These are phyloP conservation scores for Nigrospora osmanthi DNA, from an alignment of 2,329 filamentous ascomycete species.

Conservation along the genomic window DNA sequence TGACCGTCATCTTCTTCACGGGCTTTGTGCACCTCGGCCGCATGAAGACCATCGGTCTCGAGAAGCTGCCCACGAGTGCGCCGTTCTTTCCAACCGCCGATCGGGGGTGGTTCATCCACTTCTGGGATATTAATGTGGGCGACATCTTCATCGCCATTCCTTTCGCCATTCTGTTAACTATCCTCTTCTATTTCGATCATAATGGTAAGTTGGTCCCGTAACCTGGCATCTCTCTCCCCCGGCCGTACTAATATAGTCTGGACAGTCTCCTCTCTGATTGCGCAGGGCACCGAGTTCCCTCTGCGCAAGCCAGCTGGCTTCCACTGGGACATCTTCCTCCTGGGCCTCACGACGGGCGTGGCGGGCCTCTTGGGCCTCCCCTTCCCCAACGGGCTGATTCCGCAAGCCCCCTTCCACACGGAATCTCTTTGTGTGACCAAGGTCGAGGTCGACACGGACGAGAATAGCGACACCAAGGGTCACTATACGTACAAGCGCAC, in stretches of 20 bases:
- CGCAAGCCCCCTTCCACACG: constrained; percentile 78
- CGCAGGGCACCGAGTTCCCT: constrained; percentile 76
- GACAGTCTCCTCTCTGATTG: constrained; percentile 71
- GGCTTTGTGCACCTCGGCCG: constrained; percentile 82
- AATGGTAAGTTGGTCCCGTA: constrained; percentile 48
- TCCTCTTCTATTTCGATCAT: constrained; percentile 86
- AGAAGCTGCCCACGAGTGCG: constrained; percentile 65
- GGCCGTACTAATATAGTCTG: constrained; percentile 4
- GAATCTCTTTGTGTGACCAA: constrained; percentile 67
- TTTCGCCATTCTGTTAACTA: constrained; percentile 74
- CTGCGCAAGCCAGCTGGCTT: constrained; percentile 75
- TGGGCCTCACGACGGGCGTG: constrained; percentile 69
- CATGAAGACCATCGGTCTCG: constrained; percentile 63
- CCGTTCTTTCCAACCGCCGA: constrained; percentile 73
- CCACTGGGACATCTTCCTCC: constrained; percentile 78
- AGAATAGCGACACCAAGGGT: constrained; percentile 26
- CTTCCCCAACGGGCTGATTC: constrained; percentile 77
- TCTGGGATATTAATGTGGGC: constrained; percentile 67
- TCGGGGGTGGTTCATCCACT: constrained; percentile 69
- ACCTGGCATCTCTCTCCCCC: neutral
- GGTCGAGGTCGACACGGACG: constrained; percentile 43
- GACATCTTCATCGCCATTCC: constrained; percentile 82
- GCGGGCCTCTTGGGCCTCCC: constrained; percentile 71
- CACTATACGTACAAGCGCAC: constrained; percentile 39
- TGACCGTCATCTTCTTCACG: constrained; percentile 81